phyloP scores from a whole-genome alignment of 2,329 filamentous ascomycete genomes.

The Berkeleyomyces rouxiae region DNA sequence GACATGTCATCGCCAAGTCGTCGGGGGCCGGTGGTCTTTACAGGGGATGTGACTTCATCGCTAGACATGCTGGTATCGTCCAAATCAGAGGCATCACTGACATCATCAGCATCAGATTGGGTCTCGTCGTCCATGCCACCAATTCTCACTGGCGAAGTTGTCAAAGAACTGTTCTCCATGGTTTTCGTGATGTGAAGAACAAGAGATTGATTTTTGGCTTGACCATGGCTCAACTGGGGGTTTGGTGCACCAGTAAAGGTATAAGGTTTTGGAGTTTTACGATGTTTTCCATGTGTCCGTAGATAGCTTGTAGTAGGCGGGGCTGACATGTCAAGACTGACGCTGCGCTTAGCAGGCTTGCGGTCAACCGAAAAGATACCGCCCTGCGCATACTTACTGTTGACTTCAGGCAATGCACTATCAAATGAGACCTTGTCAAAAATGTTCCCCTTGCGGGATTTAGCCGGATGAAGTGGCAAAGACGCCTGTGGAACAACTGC shows the following conservation, averaged over 20 bases:
- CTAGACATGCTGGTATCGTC: constrained; percentile 36
- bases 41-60: constrained; percentile 32
- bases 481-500: constrained; percentile 26
- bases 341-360: constrained; percentile 19
- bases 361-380: constrained; percentile 35
- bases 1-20: constrained; percentile 34
- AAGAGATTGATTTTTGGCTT: constrained; percentile 18
- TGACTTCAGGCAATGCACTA: constrained; percentile 34
- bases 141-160: constrained; percentile 24
- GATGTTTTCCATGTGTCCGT: constrained; percentile 29
- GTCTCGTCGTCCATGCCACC: constrained; percentile 19
- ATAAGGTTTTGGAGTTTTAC: constrained; percentile 13
- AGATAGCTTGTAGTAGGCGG: constrained; percentile 33
- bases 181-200: constrained; percentile 23
- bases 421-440: constrained; percentile 41
- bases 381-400: constrained; percentile 41
- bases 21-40: constrained; percentile 26
- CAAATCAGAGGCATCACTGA: constrained; percentile 37
- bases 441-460: constrained; percentile 26
- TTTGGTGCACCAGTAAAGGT: background rate
- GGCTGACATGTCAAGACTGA: constrained; percentile 20
- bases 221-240: background rate
- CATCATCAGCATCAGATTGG: constrained; percentile 30
- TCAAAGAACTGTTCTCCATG: constrained; percentile 21
- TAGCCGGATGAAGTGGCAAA: constrained; percentile 13